Percentiles rank a stretch among this genome's conserved stretches.
Conservation (phyloP, 331 rosid genomes). For the Phaseolus coccineus region DNA sequence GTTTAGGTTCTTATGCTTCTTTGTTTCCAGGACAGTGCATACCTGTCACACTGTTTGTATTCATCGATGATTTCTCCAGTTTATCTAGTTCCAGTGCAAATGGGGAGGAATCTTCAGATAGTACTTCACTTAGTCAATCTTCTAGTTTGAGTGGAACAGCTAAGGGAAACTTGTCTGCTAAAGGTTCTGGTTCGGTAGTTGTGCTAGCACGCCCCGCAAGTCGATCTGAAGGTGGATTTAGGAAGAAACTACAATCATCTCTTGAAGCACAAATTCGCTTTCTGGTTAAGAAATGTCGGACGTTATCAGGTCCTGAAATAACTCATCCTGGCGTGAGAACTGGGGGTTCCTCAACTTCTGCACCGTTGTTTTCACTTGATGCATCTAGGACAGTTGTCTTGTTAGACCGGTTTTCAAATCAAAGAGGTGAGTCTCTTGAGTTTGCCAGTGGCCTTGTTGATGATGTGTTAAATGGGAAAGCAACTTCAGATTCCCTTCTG, state of each 20-base stretch:
- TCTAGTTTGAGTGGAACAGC: slow-evolving; percentile 61
- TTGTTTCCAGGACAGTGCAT: slow-evolving; percentile 96
- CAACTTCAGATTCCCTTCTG: slow-evolving; percentile 86
- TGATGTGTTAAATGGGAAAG: slow-evolving; percentile 82
- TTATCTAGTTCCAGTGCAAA: slow-evolving; percentile 55
- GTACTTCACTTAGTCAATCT: slow-evolving; percentile 59
- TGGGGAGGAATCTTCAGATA: slow-evolving; percentile 68
- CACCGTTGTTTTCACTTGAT: slow-evolving; percentile 88
- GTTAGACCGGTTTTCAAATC: slow-evolving; percentile 67
- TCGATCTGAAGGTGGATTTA: slow-evolving; percentile 78
- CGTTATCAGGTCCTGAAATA: slow-evolving; percentile 71
- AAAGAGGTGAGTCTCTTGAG: slow-evolving; percentile 77
- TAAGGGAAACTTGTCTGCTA: slow-evolving; percentile 67
- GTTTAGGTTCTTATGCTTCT: slow-evolving; percentile 88
- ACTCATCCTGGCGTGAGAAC: slow-evolving; percentile 72
- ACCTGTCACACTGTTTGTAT: slow-evolving; percentile 85
- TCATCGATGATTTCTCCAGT: slow-evolving; percentile 77
- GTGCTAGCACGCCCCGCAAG: slow-evolving; percentile 89
- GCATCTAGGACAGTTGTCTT: slow-evolving; percentile 87
- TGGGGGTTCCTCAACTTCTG: slow-evolving; percentile 61
- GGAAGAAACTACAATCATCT: slow-evolving; percentile 87
- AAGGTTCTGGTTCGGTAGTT: slow-evolving; percentile 84
- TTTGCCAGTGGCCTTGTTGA: slow-evolving; percentile 78
- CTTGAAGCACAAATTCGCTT: slow-evolving; percentile 90
- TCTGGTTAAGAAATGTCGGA: slow-evolving; percentile 81